Conservation (phyloP, 2,329 filamentous ascomycete genomes). For the Beauveria rudraprayagi region DNA sequence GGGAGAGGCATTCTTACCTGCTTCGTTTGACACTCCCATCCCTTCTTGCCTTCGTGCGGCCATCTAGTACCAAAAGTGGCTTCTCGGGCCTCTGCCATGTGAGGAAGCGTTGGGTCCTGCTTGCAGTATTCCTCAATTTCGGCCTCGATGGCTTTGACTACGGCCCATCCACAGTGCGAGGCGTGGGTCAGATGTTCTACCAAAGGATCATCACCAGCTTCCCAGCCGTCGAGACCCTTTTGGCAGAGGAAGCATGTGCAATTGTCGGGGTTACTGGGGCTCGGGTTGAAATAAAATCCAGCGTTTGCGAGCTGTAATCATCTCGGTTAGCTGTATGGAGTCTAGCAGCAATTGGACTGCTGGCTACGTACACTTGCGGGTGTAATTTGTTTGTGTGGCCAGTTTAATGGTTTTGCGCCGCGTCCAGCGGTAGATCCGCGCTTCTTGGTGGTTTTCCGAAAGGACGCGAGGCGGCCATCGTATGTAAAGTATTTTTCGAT, state of each 20-base stretch:
- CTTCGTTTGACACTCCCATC: constrained; percentile 82
- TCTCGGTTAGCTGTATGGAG: constrained; percentile 16
- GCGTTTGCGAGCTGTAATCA: constrained; percentile 68
- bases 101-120: constrained; percentile 64
- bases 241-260: constrained; percentile 82
- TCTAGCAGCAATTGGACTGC: neutral
- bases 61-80: constrained; percentile 78
- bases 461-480: constrained; percentile 73
- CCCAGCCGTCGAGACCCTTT: constrained; percentile 85
- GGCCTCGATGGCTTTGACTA: constrained; percentile 56
- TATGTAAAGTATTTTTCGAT: constrained; percentile 52
- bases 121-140: constrained; percentile 54
- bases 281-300: constrained; percentile 84
- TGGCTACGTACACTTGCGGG: constrained; percentile 23
- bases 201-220: constrained; percentile 73
- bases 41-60: constrained; percentile 83
- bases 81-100: constrained; percentile 68
- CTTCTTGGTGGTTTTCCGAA: constrained; percentile 60
- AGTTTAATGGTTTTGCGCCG: constrained; percentile 49
- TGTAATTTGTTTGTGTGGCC: constrained; percentile 58
- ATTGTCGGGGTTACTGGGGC: constrained; percentile 71
- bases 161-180: constrained; percentile 78
- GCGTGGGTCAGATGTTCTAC: constrained; percentile 81
- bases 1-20: constrained; percentile 47
- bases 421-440: constrained; percentile 54